These are phyloP conservation scores for Sungouiella thailandica DNA, from an alignment of 805 yeast species.

Conservation along the genomic window DNA sequence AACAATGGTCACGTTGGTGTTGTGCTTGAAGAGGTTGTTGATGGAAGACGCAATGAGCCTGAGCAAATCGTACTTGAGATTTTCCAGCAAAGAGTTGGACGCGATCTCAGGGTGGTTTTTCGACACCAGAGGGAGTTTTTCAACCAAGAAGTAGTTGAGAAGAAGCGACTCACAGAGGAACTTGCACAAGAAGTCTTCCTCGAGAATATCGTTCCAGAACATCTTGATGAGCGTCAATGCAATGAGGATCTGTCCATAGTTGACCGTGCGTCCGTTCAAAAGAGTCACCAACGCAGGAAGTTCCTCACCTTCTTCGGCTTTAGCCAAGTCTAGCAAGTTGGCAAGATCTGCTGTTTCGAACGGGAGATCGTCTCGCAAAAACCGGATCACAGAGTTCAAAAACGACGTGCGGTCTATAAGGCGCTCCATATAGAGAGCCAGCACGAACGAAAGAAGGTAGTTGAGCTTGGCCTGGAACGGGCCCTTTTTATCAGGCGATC, in stretches of 20 bases:
- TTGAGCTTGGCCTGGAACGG: constrained; percentile 48
- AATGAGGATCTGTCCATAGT: constrained; percentile 32
- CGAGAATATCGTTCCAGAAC: constrained; percentile 67
- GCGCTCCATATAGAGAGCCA: constrained; percentile 64
- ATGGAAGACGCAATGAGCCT: constrained; percentile 24
- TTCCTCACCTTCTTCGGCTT: constrained; percentile 20
- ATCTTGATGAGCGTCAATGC: constrained; percentile 48
- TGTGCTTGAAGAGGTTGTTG: constrained; percentile 41
- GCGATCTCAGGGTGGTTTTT: constrained; percentile 1
- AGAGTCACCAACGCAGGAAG: constrained; percentile 3
- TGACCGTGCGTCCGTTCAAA: constrained; percentile 13
- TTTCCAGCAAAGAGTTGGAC: constrained; percentile 10
- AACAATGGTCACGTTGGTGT: constrained; percentile 57
- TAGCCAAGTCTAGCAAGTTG: constrained; percentile 16
- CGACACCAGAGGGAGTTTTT: constrained; percentile 21
- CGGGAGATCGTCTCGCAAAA: constrained; percentile 36
- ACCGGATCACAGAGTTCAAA: constrained; percentile 57
- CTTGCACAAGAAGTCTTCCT: constrained; percentile 54
- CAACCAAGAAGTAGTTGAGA: constrained; percentile 39
- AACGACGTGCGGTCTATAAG: constrained; percentile 60
- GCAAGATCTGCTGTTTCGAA: constrained; percentile 24
- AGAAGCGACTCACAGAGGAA: constrained; percentile 60
- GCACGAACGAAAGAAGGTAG: constrained; percentile 55
- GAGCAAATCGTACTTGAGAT: constrained; percentile 25
- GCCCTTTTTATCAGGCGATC: constrained; percentile 25